Base-by-base conservation (phyloP, 441 rosid genomes). In the Cnidoscolus chayamansa region DNA sequence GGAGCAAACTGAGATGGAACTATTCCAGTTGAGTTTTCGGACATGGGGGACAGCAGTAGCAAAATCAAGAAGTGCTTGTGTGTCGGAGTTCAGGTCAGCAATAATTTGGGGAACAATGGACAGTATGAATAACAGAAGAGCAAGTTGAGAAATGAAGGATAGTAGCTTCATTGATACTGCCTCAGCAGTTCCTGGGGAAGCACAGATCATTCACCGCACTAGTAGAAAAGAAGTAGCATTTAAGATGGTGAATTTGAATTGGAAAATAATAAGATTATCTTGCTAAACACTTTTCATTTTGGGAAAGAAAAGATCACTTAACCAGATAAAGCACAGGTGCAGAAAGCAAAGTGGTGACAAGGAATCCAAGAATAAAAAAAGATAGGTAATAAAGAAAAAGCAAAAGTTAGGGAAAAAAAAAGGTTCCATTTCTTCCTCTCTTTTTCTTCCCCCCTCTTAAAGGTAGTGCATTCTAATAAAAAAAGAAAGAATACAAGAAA, bases 1-100 rank as follows among this genome's bases (percentile, higher is more conserved):
- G 79, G 63, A 72, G 81, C 98, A 93, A 53, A 87, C 86, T 6
- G 96, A 81, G 63, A 71, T 79, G 9, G 90, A 74, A 55, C 75
- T 75, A 78, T 86, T 86, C 98, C 98, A 93, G 59, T 82, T 83
- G 60, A 93, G 73, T 58, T 88, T 87, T 8, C 82, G 82, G 72
- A 78, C 75, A 83, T 89, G 97, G 2, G 85, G 94, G 25, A 78
- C 80, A 43, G 54, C 53, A 4, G 78, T 32, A 48, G 88, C 79
- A 85, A 93, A 93, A 37, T 80, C 65, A 73, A 93, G 85, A 67
- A 93, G 96, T 0, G 96, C 90, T 84, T 87, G 92, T 80, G 77
- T 85, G 69, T 91, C 97, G 45, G 77, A 77, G 20, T 79, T 59
- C 10, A 91, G 88, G 80, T 89, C 94, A 37, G 97, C 81, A 72